These are phyloP conservation scores for Hemerocallis citrina DNA, from an alignment of 106 monocot species.

Conservation along the genomic window DNA sequence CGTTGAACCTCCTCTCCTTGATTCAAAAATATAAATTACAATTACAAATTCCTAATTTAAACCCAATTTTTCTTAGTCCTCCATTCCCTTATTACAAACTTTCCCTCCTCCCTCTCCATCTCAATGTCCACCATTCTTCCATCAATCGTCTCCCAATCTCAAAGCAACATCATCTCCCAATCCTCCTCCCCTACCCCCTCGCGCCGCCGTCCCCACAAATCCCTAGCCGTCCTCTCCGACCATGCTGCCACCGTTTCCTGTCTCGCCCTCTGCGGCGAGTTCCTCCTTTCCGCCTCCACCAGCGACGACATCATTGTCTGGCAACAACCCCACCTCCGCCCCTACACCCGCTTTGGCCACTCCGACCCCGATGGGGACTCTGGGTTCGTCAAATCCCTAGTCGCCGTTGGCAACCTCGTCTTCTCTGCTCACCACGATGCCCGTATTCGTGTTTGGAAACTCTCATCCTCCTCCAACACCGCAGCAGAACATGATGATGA, in stretches of 20 bases:
- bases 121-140: neutral
- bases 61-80: neutral
- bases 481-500: too few species aligned
- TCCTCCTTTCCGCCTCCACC: constrained; percentile 70
- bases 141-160: neutral
- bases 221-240: constrained; percentile 37
- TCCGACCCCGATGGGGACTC: constrained; percentile 15
- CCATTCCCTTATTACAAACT: neutral
- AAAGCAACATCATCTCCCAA: neutral
- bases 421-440: constrained; percentile 84
- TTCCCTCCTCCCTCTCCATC: neutral
- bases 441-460: constrained; percentile 61
- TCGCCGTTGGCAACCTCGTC: constrained; percentile 34
- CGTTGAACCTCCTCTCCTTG: constrained; percentile 1
- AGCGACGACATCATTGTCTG: constrained; percentile 56
- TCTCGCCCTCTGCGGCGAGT: constrained; percentile 77
- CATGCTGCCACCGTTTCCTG: constrained; percentile 48
- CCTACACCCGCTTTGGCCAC: constrained; percentile 55
- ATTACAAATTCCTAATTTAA: neutral
- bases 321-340: constrained; percentile 66
- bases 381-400: constrained; percentile 63
- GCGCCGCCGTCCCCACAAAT: constrained; percentile 9
- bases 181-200: neutral
- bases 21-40: too few species aligned
- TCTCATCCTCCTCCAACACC: constrained; percentile 29